A percentile compares a stretch with the other conserved stretches of the same genome.
Evolutionary conservation across 2,329 filamentous ascomycete genomes (phyloP).

Genomic region (Fusarium mundagurra): DNA sequence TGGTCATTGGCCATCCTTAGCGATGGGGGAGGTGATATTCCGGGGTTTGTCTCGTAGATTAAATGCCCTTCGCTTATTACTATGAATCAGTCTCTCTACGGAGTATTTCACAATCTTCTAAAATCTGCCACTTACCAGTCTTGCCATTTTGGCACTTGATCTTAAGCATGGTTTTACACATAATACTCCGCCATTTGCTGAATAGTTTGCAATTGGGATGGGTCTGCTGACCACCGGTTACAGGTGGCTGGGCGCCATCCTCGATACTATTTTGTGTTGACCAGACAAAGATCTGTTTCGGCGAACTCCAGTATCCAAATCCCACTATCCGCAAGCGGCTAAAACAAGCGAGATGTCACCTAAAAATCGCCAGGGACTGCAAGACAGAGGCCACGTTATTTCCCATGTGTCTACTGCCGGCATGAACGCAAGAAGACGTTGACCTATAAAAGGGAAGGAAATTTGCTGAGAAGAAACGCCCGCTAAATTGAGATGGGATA

Average conservation of each 20-base stretch:
- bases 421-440: background rate
- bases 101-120: too few relatives aligned
- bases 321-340: background rate
- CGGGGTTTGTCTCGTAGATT: background rate
- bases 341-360: background rate
- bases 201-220: too few relatives aligned
- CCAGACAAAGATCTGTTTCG: background rate
- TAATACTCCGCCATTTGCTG: too few relatives aligned
- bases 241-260: background rate
- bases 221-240: background rate
- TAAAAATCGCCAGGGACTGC: background rate
- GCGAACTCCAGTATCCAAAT: background rate
- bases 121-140: too few relatives aligned
- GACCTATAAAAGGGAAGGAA: background rate
- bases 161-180: too few relatives aligned
- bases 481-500: background rate
- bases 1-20: too few relatives aligned
- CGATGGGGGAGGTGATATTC: too few relatives aligned
- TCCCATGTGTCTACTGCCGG: background rate
- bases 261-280: background rate
- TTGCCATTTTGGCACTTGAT: too few relatives aligned
- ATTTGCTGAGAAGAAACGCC: background rate
- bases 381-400: background rate
- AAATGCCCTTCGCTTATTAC: background rate
- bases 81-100: background rate